Base-by-base conservation (phyloP, 2,329 filamentous ascomycete genomes). In the Fonsecaea pugnacius region DNA sequence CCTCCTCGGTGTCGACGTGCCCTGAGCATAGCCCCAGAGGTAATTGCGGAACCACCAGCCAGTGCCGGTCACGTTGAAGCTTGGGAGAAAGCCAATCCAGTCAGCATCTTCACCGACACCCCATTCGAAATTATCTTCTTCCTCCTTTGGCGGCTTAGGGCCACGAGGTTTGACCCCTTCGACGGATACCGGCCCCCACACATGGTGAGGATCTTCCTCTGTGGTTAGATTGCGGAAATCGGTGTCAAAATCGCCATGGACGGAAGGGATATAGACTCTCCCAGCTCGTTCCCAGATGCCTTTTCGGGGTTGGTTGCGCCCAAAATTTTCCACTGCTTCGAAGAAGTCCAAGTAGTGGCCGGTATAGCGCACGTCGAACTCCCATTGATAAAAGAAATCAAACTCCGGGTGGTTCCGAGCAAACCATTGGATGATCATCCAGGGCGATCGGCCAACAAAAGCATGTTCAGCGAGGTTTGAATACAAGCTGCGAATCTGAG, bases 351-450 rank as follows among this genome's bases (percentile, higher is more conserved):
- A 93, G 77, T 92, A 88, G 68, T 95, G 90, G 8, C 91, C 91
- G 0, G 88, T 91, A 72, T 90, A 89, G 54, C 91, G 84, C 35
- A 89, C 87, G 73, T 95, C 91, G 78, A 92, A 90, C 74, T 95
- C 91, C 91, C 90, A 93, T 74, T 94, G 93, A 90, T 91, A 95
- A 70, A 92, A 83, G 71, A 85, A 92, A 70, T 93, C 89, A 69
- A 91, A 95, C 71, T 94, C 87, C 0, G 90, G 90, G 71, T 92
- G 88, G 56, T 89, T 88, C 71, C 89, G 84, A 64, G 86, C 86
- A 73, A 93, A 92, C 76, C 88, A 89, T 73, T 92, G 90, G 2
- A 92, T 82, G 5, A 89, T 88, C 69, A 91, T 82, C 81, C 88
- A 91, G 71, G 91, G 88, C 33, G 67, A 69, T 30, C 69, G 67